Evolutionary conservation across 2,329 filamentous ascomycete genomes (phyloP).

Genomic region (Didymella pinodella): DNA sequence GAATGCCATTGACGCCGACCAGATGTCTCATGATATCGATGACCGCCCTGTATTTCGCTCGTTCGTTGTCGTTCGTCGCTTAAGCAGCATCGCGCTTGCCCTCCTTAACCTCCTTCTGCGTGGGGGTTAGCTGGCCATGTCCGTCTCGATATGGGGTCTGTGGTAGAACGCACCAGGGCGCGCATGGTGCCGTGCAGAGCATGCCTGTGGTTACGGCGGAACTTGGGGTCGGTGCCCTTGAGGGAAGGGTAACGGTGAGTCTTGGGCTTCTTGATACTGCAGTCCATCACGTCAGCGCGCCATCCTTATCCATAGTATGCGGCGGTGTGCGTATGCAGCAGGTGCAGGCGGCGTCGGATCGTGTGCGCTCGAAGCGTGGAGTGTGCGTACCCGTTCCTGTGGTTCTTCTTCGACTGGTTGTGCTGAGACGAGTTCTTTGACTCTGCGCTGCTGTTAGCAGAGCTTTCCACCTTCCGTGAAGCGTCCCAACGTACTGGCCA

Average conservation of each 20-base stretch:
- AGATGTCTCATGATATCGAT: slow-evolving; percentile 53
- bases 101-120: slow-evolving; percentile 96
- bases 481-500: slow-evolving; percentile 69
- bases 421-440: slow-evolving; percentile 99
- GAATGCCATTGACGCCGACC: slow-evolving; percentile 54
- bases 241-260: slow-evolving; percentile 98
- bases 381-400: slow-evolving; percentile 91
- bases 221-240: slow-evolving; percentile 99
- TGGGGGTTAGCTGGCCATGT: slow-evolving; percentile 35
- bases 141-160: background rate
- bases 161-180: slow-evolving; percentile 78
- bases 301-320: slow-evolving; percentile 14
- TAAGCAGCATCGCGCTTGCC: slow-evolving; percentile 91
- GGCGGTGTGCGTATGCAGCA: background rate
- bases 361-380: slow-evolving; percentile 25
- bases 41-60: slow-evolving; percentile 47
- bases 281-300: slow-evolving; percentile 31
- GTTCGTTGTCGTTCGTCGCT: slow-evolving; percentile 50
- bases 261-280: slow-evolving; percentile 99
- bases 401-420: slow-evolving; percentile 98
- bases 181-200: slow-evolving; percentile 98
- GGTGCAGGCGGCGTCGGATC: slow-evolving; percentile 9
- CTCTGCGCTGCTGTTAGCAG: slow-evolving; percentile 65
- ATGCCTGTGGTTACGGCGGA: slow-evolving; percentile 99
- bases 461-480: background rate